Conservation (phyloP, 371 early-diverging fungal species). For the Mucor piriformis region DNA sequence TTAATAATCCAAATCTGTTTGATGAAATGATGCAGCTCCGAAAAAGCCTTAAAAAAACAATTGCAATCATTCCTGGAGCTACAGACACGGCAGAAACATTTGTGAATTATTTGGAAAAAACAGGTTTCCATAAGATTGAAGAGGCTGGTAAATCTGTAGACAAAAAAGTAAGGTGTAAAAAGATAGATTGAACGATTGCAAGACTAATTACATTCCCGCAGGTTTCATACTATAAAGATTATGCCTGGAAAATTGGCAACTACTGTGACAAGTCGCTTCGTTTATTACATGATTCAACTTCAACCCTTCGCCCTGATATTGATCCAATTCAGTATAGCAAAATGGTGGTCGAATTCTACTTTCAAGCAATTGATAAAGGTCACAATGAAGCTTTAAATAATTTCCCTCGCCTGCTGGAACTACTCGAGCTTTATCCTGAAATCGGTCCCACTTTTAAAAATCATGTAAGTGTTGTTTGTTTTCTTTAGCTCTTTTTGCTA, state of each 20-base stretch:
- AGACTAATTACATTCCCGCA: too few species aligned
- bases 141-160: constrained; percentile 11
- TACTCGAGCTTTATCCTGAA: constrained; percentile 61
- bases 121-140: constrained; percentile 13
- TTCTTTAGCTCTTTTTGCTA: neutral
- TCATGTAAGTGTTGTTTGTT: constrained; percentile 20
- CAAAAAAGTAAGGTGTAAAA: constrained; percentile 10
- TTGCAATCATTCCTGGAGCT: neutral
- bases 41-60: neutral
- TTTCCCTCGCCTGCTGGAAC: constrained; percentile 71
- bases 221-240: constrained; percentile 17
- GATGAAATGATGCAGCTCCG: neutral
- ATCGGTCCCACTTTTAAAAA: constrained; percentile 35
- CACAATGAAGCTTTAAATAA: constrained; percentile 55
- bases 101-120: constrained; percentile 21
- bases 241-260: constrained; percentile 41
- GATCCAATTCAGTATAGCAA: constrained; percentile 37
- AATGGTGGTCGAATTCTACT: constrained; percentile 52
- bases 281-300: constrained; percentile 10
- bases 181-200: too few species aligned
- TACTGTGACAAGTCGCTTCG: constrained; percentile 41
- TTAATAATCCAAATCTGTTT: constrained; percentile 3
- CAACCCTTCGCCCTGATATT: constrained; percentile 17
- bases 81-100: constrained; percentile 5
- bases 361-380: constrained; percentile 50